Base-by-base conservation (phyloP, 2,329 filamentous ascomycete species). In the Lanzia echinophila region DNA sequence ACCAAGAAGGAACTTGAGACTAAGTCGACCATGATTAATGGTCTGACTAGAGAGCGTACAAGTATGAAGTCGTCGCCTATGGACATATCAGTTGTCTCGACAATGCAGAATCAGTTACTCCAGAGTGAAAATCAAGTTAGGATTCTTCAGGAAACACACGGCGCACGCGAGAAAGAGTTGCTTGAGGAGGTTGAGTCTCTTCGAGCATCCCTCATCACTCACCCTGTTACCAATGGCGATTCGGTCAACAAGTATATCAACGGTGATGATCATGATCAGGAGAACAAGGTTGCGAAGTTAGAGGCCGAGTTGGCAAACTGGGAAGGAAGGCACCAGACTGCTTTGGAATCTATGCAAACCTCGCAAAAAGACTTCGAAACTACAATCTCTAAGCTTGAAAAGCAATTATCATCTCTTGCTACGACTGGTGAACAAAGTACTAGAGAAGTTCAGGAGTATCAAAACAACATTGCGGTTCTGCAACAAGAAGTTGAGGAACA, bases 1-100 rank as follows among this genome's bases (percentile, higher is more conserved):
- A 82, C 90, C 20, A 94, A 89, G 75, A 96, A 90, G 74, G 94
- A 99, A 70, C 95, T 97, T 86, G 94, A 99, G 67, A 85, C 82
- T 58, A 99, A 99, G 79, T 90, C 92, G 76, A 88, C 89, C 31
- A 91, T 99, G 67, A 97, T 99, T 63, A 89, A 90, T 31, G 94
- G 94, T 6, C 77, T 99, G 59, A 95, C 94, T 3, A 86, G 94
- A 51, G 95, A 99, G 71, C 80, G 95, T 56, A 92, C 90, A 3
- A 96, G 90, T 72, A 79, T 96, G 72, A 90, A 92, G 68, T 77
- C 79, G 2, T 87, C 87, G 22, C 87, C 90, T 7, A 85, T 96
- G 67, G 94, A 99, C 66, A 95, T 96, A 68, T 91, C 89, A 0
- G 84, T 96, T 60, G 86, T 97, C 32, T 87, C 89, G 4, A 86